phyloP scores from a whole-genome alignment of 2,329 filamentous ascomycete genomes.

The Colletotrichum echinochloae region DNA sequence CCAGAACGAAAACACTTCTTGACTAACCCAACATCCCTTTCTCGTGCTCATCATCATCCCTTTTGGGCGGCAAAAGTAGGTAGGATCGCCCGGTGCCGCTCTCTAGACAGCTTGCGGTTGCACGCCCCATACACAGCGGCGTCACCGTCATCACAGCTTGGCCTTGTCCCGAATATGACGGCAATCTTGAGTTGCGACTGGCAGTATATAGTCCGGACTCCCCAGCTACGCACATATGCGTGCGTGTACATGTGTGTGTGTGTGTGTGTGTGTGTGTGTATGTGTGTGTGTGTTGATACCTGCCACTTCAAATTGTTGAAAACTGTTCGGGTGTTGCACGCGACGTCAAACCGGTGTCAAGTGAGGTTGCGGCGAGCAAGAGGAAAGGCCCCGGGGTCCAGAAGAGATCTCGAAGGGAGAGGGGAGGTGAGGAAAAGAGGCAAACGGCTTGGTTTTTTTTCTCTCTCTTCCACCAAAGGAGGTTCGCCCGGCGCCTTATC shows the following conservation, averaged over 20 bases:
- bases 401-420: conserved; percentile 3
- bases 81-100: conserved; percentile 23
- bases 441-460: conserved; percentile 15
- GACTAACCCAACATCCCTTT: conserved; percentile 9
- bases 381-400: neutral
- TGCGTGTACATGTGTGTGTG: neutral
- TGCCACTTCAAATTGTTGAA: conserved; percentile 10
- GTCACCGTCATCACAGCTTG: neutral
- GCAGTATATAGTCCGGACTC: conserved; percentile 8
- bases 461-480: neutral
- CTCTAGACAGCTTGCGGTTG: conserved; percentile 25
- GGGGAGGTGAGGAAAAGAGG: conserved; percentile 21
- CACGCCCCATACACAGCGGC: neutral
- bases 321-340: conserved; percentile 7
- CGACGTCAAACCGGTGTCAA: conserved; percentile 15
- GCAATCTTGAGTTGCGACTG: conserved; percentile 20
- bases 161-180: conserved; percentile 12
- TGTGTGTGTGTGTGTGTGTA: neutral
- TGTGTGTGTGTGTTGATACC: conserved; percentile 8
- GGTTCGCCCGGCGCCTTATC: conserved; percentile 6
- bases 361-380: conserved; percentile 20
- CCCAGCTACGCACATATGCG: conserved; percentile 10
- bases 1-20: conserved; percentile 16
- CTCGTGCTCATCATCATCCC: conserved; percentile 20
- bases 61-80: conserved; percentile 36